Evolutionary conservation across 164 flowering plant genomes (phyloP), one percentile per base, ranked within the genome.

Genomic region (Chimonanthus praecox): DNA sequence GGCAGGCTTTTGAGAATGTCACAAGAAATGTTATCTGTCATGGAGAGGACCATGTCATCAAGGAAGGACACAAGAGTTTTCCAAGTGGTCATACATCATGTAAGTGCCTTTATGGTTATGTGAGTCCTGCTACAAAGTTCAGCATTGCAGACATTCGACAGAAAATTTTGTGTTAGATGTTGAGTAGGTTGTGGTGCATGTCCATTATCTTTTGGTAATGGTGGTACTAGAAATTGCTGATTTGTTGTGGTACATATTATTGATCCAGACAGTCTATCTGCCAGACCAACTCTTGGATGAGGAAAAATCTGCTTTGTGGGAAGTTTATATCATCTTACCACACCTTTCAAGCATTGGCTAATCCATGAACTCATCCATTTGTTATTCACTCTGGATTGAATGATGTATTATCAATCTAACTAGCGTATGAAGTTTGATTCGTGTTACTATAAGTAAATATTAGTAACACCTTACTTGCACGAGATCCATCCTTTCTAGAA

Each of bases 51-150:
- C 69, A 75, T 73, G 89, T 87, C 71, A 89, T 94, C 45, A 90
- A 80, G 79, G 97, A 94, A 88, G 98, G 98, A 20, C 89, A 94
- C 72, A 94, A 94, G 81, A 92, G 95, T 80, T 94, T 94, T 72
- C 98, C 98, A 5, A 94, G 98, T 77, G 98, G 98, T 16, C 94
- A 91, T 79, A 89, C 98, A 66, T 93, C 98, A 47, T 88, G 98
- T 91, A 85, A 90, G 92, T 15, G 16, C n/a, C 68, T 66, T 44
- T 8, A 11, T 5, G 6, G 5, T 54, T 54, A 13, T 54, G 16
- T 54, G 60, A 54, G 16, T 54, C 60, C 60, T 54, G 60, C 16
- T 10, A 54, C 16, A 11, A 54, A 54, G 60, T 15, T 54, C 16
- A 33, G 33, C 33, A 33, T 10, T 9, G 60, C 60, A 54, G n/a